Percentiles rank a stretch among this genome's conserved stretches.
Evolutionary conservation across 179 eudicot species (phyloP).

Genomic region (Patellifolia procumbens): DNA sequence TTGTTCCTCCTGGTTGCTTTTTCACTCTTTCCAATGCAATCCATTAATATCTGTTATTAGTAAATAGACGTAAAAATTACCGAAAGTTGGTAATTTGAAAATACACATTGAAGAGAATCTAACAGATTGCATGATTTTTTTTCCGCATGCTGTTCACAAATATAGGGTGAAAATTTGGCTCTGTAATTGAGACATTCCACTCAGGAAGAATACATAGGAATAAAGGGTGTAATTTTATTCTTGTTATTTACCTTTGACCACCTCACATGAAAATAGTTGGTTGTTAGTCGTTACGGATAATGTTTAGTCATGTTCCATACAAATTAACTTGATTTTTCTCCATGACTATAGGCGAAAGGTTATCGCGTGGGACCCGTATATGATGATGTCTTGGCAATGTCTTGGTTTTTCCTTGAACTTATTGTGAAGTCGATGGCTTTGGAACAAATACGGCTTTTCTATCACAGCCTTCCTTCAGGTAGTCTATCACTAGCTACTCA

Average conservation of each 20-base stretch:
- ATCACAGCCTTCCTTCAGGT: slow-evolving; percentile 90
- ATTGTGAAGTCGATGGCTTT: slow-evolving; percentile 97
- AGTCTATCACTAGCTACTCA: slow-evolving; percentile 19
- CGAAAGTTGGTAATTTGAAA: no score
- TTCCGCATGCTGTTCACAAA: no score
- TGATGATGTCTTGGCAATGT: slow-evolving; percentile 98
- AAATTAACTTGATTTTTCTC: neutral
- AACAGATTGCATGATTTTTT: no score
- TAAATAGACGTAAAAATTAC: no score
- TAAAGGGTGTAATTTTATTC: neutral
- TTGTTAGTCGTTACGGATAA: neutral
- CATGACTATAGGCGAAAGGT: slow-evolving; percentile 83
- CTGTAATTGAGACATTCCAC: no score
- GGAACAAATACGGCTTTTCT: slow-evolving; percentile 90
- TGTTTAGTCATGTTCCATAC: neutral
- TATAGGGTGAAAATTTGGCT: no score
- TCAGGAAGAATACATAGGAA: no score
- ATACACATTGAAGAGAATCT: no score
- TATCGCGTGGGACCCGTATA: slow-evolving; percentile 98
- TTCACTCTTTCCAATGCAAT: no score
- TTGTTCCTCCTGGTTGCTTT: no score
- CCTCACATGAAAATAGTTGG: neutral
- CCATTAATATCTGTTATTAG: no score
- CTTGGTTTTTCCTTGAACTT: slow-evolving; percentile 98
- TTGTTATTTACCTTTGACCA: neutral